Base-by-base conservation (phyloP, 164 flowering plant species). In the Saururus chinensis region DNA sequence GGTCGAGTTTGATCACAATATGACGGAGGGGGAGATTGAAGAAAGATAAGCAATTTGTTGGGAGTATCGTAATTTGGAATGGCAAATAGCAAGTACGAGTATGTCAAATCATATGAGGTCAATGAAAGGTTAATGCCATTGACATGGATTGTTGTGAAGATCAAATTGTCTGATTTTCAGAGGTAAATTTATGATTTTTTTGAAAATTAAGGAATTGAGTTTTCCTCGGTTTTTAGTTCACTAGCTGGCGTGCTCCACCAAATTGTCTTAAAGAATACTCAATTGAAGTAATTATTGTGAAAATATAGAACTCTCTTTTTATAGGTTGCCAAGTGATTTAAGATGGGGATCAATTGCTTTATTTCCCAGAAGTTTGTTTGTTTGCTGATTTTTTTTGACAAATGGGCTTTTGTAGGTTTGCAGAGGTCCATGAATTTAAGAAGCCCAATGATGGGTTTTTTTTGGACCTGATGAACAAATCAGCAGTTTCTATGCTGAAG, bases 61-160 rank as follows among this genome's bases (percentile, higher is more conserved):
- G n/a, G n/a, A n/a, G n/a, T n/a, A n/a, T n/a, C n/a, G n/a, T n/a
- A n/a, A n/a, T 45, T 17, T 3, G 45, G 52, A 52, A 87, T 88
- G 97, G 95, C 92, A 13, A 86, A 90, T 62, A 88, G 95, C 76
- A 86, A 83, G 62, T 90, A 83, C 56, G 95, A 86, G 75, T 88
- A 90, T 45, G 97, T 90, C 53, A 90, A 84, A 73, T 74, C 77
- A 19, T 88, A 77, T 59, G 97, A 86, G 74, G 74, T 67, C n/a
- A 75, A 75, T 16, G 82, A 85, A 41, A 66, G 70, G 66, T 67
- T 92, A 66, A 53, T 85, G 83, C 87, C 80, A 30, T 78, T 61
- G 21, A 79, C 86, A 23, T 92, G 97, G 97, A 80, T 88, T 54
- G 89, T 88, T 14, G 67, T 89, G 53, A 77, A 90, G 68, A 78